These are phyloP conservation scores for Lentinula sp. DNA, from an alignment of 768 basidiomycete genomes.

Conservation along the genomic window DNA sequence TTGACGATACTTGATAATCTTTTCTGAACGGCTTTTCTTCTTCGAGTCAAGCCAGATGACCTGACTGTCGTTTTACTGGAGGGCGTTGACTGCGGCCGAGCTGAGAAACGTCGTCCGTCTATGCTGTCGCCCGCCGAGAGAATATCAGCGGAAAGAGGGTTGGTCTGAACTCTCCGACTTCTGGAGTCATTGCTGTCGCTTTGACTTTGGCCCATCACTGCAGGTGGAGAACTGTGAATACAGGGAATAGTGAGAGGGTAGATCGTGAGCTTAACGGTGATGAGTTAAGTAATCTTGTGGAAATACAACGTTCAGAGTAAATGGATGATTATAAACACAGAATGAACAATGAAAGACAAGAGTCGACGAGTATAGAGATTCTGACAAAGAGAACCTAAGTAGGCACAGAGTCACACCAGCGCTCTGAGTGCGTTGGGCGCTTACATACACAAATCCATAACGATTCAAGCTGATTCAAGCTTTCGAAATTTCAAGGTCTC, in stretches of 20 bases:
- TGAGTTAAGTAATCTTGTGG: neutral
- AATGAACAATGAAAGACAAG: too few relatives aligned
- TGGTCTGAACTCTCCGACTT: neutral
- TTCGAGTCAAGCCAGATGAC: neutral
- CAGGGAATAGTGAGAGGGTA: neutral
- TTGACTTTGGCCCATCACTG: neutral
- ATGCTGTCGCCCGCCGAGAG: neutral
- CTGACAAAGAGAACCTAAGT: too few relatives aligned
- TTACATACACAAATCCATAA: too few relatives aligned
- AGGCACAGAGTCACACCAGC: too few relatives aligned
- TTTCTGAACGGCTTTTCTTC: conserved; percentile 20
- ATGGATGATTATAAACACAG: too few relatives aligned
- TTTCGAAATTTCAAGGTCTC: too few relatives aligned
- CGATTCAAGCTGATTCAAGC: too few relatives aligned
- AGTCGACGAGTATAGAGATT: too few relatives aligned
- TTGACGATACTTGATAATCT: conserved; percentile 26
- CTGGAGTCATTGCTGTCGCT: neutral
- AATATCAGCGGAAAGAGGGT: too few relatives aligned
- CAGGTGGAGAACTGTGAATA: neutral
- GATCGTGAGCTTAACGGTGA: neutral
- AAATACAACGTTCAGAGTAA: neutral
- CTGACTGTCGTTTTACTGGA: neutral
- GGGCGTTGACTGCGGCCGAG: neutral
- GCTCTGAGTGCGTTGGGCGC: too few relatives aligned
- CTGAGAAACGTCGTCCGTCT: too few relatives aligned